Conservation (phyloP, 176 grass and related monocot species). For the Canna indica region DNA sequence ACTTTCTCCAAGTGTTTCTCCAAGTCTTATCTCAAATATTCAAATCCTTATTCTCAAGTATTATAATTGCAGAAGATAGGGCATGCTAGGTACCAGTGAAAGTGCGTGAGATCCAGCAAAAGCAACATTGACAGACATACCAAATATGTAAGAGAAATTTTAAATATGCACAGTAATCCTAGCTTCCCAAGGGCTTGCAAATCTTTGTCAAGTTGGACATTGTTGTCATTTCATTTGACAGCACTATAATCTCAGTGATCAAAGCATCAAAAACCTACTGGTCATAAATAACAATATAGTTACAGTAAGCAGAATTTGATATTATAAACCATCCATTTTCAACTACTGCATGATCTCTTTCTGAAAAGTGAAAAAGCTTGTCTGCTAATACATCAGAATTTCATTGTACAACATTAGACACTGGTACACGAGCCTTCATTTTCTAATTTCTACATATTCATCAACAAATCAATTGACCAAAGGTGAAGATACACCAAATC, state of each 20-base stretch:
- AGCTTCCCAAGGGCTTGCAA: neutral
- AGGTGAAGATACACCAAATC: neutral
- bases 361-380: neutral
- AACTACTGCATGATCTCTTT: neutral
- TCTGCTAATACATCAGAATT: neutral
- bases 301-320: no score
- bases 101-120: no score
- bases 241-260: neutral
- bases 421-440: neutral
- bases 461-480: no score
- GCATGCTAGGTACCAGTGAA: no score
- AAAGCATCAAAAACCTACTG: no score
- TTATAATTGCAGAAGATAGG: no score
- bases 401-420: neutral
- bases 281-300: no score
- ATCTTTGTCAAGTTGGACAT: neutral
- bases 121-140: no score
- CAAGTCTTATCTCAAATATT: no score
- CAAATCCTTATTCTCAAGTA: no score
- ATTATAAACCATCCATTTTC: neutral
- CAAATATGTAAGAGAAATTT: neutral
- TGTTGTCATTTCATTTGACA: neutral
- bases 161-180: neutral
- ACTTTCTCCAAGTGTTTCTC: no score
- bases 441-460: neutral